Conservation (phyloP, 179 eudicot species). For the Silene noctiflora region DNA sequence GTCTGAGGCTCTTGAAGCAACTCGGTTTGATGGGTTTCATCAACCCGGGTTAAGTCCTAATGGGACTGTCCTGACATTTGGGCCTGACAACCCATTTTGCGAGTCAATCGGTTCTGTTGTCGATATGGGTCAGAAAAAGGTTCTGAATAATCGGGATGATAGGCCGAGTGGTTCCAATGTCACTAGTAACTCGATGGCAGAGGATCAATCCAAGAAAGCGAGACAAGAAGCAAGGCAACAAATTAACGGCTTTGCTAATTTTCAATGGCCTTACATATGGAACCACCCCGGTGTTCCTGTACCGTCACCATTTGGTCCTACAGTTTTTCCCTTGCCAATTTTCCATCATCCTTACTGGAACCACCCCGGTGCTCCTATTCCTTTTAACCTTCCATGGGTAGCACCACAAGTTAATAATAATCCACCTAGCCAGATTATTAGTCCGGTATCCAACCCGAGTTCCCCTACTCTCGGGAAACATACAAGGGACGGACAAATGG, state of each 20-base stretch:
- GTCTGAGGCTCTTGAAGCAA: conserved; percentile 14
- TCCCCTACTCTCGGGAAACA: conserved; percentile 34
- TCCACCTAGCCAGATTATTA: no score
- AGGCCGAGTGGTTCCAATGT: conserved; percentile 15
- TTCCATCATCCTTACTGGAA: conserved; percentile 59
- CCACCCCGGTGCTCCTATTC: conserved; percentile 28
- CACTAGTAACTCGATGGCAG: background rate
- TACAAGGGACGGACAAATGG: conserved; percentile 27
- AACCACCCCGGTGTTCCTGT: conserved; percentile 22
- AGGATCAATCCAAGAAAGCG: conserved; percentile 21
- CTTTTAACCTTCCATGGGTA: conserved; percentile 25
- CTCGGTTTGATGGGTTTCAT: conserved; percentile 20
- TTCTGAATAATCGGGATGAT: conserved; percentile 8
- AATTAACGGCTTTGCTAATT: conserved; percentile 12
- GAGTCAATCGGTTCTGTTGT: conserved; percentile 33
- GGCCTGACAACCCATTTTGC: conserved; percentile 18
- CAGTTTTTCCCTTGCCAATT: conserved; percentile 24
- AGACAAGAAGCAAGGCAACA: conserved; percentile 17
- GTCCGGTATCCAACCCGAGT: conserved; percentile 17
- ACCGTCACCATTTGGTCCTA: conserved; percentile 23
- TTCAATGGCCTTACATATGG: conserved; percentile 31
- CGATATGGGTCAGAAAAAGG: conserved; percentile 22
- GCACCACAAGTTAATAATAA: conserved; percentile 13
- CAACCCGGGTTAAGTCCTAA: conserved; percentile 15
- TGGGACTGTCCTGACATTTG: conserved; percentile 21